Evolutionary conservation across 2,329 filamentous ascomycete genomes (phyloP), one percentile per base, ranked within the genome.

Genomic region (Aspergillus latus): DNA sequence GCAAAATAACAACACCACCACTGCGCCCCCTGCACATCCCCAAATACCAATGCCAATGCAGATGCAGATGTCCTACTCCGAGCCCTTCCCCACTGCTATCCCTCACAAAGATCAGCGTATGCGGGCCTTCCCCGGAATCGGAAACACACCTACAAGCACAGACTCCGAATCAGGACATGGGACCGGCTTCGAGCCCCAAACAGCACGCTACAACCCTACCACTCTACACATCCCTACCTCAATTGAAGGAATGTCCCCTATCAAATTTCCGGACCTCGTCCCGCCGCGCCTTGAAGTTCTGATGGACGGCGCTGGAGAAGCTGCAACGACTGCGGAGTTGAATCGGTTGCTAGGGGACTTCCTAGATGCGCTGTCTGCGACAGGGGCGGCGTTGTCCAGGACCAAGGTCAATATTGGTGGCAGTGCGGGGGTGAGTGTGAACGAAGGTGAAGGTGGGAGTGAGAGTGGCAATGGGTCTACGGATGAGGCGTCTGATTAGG

Each of bases 291-390:
- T 69, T 4, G 70, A 73, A 50, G 73, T 70, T 32, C 59, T 79
- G 57, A 70, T 67, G 53, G 71, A 72, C 26, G 71, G 69, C 5
- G 73, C 72, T 3, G 68, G 71, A 28, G 72, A 75, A 43, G 62
- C 66, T 2, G 64, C 68, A 7, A 66, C 78, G 11, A 64, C 69
- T 5, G 67, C 64, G 3, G 76, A 79, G 59, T 60, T 79, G 53
- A 72, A 75, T 58, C 64, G 76, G 28, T 58, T 79, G 48, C 62
- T 79, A 7, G 71, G 66, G 34, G 71, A 73, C 47, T 73, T 78
- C 54, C 59, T 75, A 39, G 68, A 68, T 54, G 73, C 73, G 7
- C 63, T 78, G 16, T 67, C 67, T 4, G 70, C 70, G 1, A 74
- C 74, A 8, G 69, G 69, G 4, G 69, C 75, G 54, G 71, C 73